These are phyloP conservation scores for Microcos paniculata DNA, from an alignment of 345 rosid genomes.

Conservation along the genomic window DNA sequence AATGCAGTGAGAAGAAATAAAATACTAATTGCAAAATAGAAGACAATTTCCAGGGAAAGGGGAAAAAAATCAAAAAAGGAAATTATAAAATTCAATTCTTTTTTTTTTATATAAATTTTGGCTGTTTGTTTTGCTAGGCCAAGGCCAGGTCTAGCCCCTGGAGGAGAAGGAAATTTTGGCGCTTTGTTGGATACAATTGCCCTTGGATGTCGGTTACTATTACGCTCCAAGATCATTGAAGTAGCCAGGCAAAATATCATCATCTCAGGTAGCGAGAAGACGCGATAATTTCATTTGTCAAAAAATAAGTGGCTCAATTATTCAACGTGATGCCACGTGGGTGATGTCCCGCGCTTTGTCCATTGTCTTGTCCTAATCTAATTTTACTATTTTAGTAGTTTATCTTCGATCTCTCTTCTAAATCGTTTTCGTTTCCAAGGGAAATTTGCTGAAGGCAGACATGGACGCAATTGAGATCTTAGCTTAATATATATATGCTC, in stretches of 20 bases:
- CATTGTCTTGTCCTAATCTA: neutral
- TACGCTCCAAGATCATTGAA: neutral
- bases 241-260: neutral
- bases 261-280: constrained; percentile 4
- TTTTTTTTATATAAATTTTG: neutral
- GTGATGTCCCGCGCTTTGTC: constrained; percentile 13
- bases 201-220: constrained; percentile 14
- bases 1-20: neutral
- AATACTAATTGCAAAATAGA: constrained; percentile 9
- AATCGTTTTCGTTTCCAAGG: neutral
- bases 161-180: constrained; percentile 35
- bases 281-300: constrained; percentile 8
- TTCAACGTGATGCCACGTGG: constrained; percentile 25
- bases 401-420: neutral
- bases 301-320: neutral
- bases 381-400: too few relatives aligned
- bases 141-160: neutral
- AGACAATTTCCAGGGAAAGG: constrained; percentile 3
- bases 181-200: constrained; percentile 20
- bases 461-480: too few relatives aligned
- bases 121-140: constrained; percentile 14
- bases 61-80: neutral
- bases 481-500: too few relatives aligned
- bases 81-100: neutral
- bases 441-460: too few relatives aligned